Percentiles rank a stretch among this genome's conserved stretches.
Evolutionary conservation across 2,329 filamentous ascomycete genomes (phyloP).

Genomic region (Pseudopithomyces chartarum): DNA sequence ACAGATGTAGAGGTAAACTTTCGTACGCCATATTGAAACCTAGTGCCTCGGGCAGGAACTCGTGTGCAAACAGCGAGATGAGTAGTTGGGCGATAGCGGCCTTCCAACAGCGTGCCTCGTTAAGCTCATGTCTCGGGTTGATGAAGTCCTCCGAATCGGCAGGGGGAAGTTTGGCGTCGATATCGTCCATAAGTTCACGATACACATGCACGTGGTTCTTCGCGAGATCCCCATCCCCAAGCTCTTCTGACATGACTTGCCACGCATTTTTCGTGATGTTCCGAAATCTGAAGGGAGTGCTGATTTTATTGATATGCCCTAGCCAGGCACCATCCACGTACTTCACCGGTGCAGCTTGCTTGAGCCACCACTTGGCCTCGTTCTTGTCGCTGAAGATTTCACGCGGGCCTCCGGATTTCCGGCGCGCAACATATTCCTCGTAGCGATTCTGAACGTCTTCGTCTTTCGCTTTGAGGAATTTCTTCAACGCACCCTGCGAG

Average conservation of each 20-base stretch:
- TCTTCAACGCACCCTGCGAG: constrained; percentile 22
- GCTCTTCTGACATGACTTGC: constrained; percentile 57
- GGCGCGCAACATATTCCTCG: constrained; percentile 42
- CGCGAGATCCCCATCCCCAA: constrained; percentile 54
- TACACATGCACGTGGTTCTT: constrained; percentile 54
- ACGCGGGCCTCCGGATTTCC: constrained; percentile 37
- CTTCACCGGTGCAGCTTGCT: constrained; percentile 50
- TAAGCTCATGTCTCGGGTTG: constrained; percentile 25
- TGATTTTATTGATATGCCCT: constrained; percentile 52
- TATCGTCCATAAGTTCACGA: constrained; percentile 36
- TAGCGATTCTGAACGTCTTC: constrained; percentile 36
- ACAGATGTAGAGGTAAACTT: constrained; percentile 45
- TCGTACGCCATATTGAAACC: constrained; percentile 60
- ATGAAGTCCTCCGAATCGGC: constrained; percentile 38
- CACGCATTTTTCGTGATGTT: constrained; percentile 51
- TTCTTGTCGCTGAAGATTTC: constrained; percentile 45
- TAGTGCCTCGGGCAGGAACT: constrained; percentile 57
- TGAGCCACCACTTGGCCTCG: constrained; percentile 49
- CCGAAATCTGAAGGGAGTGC: constrained; percentile 49
- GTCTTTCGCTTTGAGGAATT: constrained; percentile 43
- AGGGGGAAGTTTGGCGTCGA: constrained; percentile 39
- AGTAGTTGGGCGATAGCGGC: constrained; percentile 53
- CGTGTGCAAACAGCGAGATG: constrained; percentile 54
- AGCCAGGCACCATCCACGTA: constrained; percentile 58
- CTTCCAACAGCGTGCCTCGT: constrained; percentile 47